Conservation (phyloP, 2,329 filamentous ascomycete genomes). For the Botryotinia calthae region DNA sequence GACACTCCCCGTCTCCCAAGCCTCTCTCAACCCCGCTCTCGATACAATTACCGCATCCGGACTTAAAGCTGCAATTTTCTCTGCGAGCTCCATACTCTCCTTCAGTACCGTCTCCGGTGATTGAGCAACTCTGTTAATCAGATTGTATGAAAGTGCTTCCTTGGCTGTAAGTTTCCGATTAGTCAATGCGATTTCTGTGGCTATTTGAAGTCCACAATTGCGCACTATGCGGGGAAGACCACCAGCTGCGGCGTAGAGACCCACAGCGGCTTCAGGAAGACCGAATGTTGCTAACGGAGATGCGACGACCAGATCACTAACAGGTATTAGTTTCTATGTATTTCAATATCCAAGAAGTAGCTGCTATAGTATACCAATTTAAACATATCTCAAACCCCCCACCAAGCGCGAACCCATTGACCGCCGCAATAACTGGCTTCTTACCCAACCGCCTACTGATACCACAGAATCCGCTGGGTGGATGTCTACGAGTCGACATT, state of each 20-base stretch:
- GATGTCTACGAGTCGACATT: constrained; percentile 36
- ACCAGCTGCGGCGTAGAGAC: constrained; percentile 69
- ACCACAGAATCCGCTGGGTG: constrained; percentile 57
- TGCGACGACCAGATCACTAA: constrained; percentile 68
- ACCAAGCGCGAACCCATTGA: constrained; percentile 74
- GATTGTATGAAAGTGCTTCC: constrained; percentile 61
- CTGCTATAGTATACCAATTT: constrained; percentile 47
- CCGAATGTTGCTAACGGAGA: constrained; percentile 59
- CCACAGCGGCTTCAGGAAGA: constrained; percentile 68
- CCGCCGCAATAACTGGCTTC: constrained; percentile 74
- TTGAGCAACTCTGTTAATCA: constrained; percentile 64
- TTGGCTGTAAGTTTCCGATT: constrained; percentile 58
- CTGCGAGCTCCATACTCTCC: constrained; percentile 60
- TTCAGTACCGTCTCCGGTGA: constrained; percentile 46
- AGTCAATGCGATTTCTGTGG: constrained; percentile 67
- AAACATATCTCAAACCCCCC: constrained; percentile 70
- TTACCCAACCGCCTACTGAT: constrained; percentile 64
- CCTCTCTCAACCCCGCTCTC: constrained; percentile 65
- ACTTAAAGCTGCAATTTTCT: constrained; percentile 59
- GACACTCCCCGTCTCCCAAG: constrained; percentile 64
- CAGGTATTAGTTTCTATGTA: background rate
- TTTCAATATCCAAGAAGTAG: background rate
- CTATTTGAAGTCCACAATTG: constrained; percentile 63
- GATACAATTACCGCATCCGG: constrained; percentile 74
- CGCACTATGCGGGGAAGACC: constrained; percentile 65